These are phyloP conservation scores for Aaosphaeria arxii DNA, from an alignment of 2,329 filamentous ascomycete genomes.

Conservation along the genomic window DNA sequence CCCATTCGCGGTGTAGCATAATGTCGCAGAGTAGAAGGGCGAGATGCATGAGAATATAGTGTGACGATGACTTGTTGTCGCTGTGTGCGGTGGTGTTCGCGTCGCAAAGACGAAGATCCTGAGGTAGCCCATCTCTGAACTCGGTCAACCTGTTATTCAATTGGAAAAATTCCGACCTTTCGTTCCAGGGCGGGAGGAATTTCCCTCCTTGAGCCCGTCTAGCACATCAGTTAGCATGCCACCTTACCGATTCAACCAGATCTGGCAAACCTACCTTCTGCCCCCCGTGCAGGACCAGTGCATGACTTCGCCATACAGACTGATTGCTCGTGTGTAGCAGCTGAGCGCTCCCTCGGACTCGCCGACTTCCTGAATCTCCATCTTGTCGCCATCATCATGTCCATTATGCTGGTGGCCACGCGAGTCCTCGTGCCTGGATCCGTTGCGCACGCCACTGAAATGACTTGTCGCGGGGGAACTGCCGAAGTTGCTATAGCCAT, in stretches of 20 bases:
- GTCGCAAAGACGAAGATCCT: slow-evolving; percentile 56
- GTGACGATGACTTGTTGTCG: slow-evolving; percentile 59
- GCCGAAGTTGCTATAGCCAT: too few relatives aligned
- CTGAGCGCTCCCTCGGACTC: slow-evolving; percentile 46
- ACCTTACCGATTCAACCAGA: too few relatives aligned
- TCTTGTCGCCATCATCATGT: too few relatives aligned
- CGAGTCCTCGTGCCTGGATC: background rate
- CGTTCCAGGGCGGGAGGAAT: slow-evolving; percentile 53
- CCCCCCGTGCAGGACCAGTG: slow-evolving; percentile 58
- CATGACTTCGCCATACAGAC: slow-evolving; percentile 56
- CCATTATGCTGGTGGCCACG: background rate
- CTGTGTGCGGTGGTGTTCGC: slow-evolving; percentile 66
- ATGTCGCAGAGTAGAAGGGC: slow-evolving; percentile 64
- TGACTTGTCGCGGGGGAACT: too few relatives aligned
- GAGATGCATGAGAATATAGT: slow-evolving; percentile 66
- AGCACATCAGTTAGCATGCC: too few relatives aligned
- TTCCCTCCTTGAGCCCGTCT: too few relatives aligned
- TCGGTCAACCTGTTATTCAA: slow-evolving; percentile 51
- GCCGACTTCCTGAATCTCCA: background rate
- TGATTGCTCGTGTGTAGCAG: slow-evolving; percentile 52
- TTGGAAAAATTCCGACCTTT: slow-evolving; percentile 52
- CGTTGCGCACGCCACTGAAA: background rate
- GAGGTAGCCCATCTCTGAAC: slow-evolving; percentile 56
- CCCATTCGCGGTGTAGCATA: slow-evolving; percentile 66
- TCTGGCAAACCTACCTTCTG: slow-evolving; percentile 42